Evolutionary conservation across 495 filamentous ascomycete species (phyloP), one percentile per base, ranked within the genome.

Genomic region (Penicillium paxilli): DNA sequence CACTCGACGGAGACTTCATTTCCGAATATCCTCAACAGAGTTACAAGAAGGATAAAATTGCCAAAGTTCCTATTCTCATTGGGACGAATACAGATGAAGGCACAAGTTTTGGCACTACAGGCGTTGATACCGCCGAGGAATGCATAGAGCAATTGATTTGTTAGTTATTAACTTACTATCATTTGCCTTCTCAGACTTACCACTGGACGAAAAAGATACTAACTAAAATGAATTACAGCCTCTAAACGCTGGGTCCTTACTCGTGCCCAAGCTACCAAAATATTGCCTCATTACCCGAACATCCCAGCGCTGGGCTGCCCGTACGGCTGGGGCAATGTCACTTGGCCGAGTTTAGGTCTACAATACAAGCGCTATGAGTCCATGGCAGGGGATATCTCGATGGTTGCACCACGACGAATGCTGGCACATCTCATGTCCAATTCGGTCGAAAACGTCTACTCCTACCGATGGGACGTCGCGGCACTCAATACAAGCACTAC

Each of bases 1-100:
- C 73, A 1, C 59, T 84, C 17, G 83, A 84, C 42, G 80, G 78
- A 4, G 71, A 64, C 22, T 83, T 84, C 57, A 67, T 85, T 40
- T 49, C 61, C 3, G 62, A 69, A 23, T 76, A 74, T 61, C 72
- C 77, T 0, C 68, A 68, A 23, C 70, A 68, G 1, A 70, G 63
- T 38, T 66, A 74, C 21, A 52, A 46, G 7, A 35, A 70, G 11
- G 67, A 70, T 6, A 65, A 67, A 30, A 48, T 80, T 17, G 55
- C 73, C 40, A 67, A 72, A 25, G 72, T 79, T 1, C 80, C 80
- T 4, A 69, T 79, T 24, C 68, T 79, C 4, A 46, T 76, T 10
- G 76, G 78, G 8, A 68, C 67, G 2, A 78, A 80, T 44, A 78
- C 71, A 16, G 79, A 80, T 48, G 78, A 81, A 59, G 80, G 79